Percentiles rank a stretch among this genome's conserved stretches.
Evolutionary conservation across 2,329 filamentous ascomycete species (phyloP).

Genomic region (Neofusicoccum cordaticola): DNA sequence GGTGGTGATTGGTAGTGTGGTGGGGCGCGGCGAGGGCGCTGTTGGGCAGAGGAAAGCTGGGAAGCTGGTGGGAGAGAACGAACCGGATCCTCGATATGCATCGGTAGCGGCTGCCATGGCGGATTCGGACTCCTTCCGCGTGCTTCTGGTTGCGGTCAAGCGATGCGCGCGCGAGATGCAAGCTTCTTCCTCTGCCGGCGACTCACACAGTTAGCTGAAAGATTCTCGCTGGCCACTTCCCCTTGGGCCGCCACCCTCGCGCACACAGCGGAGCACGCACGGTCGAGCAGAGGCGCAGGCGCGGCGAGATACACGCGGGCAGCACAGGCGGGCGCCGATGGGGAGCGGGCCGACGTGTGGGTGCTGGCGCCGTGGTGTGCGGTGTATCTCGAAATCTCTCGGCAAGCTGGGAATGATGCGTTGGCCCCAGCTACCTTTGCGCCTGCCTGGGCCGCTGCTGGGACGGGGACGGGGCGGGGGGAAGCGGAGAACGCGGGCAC

Average conservation of each 20-base stretch:
- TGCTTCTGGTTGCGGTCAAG: background rate
- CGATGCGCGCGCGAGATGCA: slow-evolving; percentile 12
- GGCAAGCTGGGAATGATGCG: slow-evolving; percentile 16
- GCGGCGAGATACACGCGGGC: slow-evolving; percentile 3
- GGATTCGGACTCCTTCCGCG: slow-evolving; percentile 14
- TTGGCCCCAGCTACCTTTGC: slow-evolving; percentile 14
- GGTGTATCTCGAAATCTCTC: slow-evolving; percentile 15
- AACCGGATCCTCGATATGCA: slow-evolving; percentile 29
- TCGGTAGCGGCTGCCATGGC: slow-evolving; percentile 40
- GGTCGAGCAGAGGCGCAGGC: background rate
- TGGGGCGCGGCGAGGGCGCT: slow-evolving; percentile 20
- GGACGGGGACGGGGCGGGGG: background rate
- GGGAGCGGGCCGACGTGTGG: slow-evolving; percentile 11
- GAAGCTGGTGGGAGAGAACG: slow-evolving; percentile 22
- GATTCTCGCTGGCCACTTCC: slow-evolving; percentile 16
- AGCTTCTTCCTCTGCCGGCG: slow-evolving; percentile 1
- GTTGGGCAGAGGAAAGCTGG: slow-evolving; percentile 17
- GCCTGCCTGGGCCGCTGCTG: background rate
- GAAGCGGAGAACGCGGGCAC: background rate
- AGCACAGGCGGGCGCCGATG: slow-evolving; percentile 15
- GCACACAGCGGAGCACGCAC: background rate
- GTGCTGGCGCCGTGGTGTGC: slow-evolving; percentile 14
- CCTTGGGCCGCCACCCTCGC: slow-evolving; percentile 1
- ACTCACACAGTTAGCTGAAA: slow-evolving; percentile 14
- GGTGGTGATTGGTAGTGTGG: slow-evolving; percentile 22